Base-by-base conservation (phyloP, 495 filamentous ascomycete genomes). In the Filosporella fistucella region DNA sequence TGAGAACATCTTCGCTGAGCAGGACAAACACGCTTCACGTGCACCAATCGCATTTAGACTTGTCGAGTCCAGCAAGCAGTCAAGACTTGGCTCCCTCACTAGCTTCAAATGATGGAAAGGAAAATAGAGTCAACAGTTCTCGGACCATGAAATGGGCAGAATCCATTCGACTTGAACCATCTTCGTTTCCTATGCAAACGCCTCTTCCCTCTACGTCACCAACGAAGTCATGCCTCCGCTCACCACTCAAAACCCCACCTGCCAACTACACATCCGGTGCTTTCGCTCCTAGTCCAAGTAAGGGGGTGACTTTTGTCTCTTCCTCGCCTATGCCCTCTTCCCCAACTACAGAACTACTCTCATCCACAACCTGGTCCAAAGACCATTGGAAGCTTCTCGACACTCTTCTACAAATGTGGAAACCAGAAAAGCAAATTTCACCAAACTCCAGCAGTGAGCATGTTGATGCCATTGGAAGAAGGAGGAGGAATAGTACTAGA, bases 211-310 rank as follows among this genome's bases (percentile, higher is more conserved):
- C 66, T 48, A 57, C 59, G 12, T 77, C 74, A 2, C 75, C 75
- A 0, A 62, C 54, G 11, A 78, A 77, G 49, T 76, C 74, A 1
- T 71, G 61, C 51, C 58, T 78, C 22, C 68, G 75, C 42, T 76
- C 74, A 12, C 73, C 75, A 2, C 52, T 74, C 14, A 77, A 77
- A 45, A 54, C 55, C 1, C 51, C 55, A 2, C 38, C 25, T 17
- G 18, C 20, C 13, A 34, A 18, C 28, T 41, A 18, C 7, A 38
- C 17, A 22, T 13, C 20, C 13, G n/a, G 22, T 12, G 36, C 20
- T 22, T 12, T n/a, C 10, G 13, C 29, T 29, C 41, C 20, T 12
- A 44, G 32, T 11, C 49, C 56, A 11, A 42, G 23, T 30, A 59
- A 59, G 41, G 49, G 12, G 12, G 56, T 59, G 4, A 43, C 52